phyloP scores from a whole-genome alignment of 2,329 filamentous ascomycete genomes.

The Apiospora sp. region DNA sequence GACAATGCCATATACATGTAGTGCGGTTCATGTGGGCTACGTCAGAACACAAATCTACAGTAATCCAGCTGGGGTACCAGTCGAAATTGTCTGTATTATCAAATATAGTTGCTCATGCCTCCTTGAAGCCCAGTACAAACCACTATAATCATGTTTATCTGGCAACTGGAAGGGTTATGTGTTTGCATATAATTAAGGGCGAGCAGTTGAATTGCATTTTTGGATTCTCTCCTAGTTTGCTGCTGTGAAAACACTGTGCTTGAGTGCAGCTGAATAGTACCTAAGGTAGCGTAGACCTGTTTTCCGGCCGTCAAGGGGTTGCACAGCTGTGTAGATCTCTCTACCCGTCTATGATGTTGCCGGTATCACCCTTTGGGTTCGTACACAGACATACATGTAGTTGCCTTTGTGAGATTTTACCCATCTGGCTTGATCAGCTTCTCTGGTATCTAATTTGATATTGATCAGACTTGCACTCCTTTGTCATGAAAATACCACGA shows the following conservation, averaged over 20 bases:
- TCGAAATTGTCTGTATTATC: not conserved
- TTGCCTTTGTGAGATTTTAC: not conserved
- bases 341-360: not conserved
- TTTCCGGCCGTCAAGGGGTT: not conserved
- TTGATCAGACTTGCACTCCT: not conserved
- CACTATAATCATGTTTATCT: not conserved
- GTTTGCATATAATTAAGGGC: not conserved
- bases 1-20: not conserved
- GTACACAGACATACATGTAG: not conserved
- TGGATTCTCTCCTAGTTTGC: not conserved
- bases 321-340: not conserved
- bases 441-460: not conserved
- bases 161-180: not conserved
- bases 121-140: not conserved
- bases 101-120: not conserved
- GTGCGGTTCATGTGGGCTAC: not conserved
- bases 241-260: not conserved
- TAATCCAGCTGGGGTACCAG: not conserved
- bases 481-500: not conserved
- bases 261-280: not conserved
- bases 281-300: not conserved
- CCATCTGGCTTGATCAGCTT: not conserved
- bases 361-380: not conserved
- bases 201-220: not conserved
- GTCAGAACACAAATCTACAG: not conserved